Percentiles rank a stretch among this genome's conserved stretches.
phyloP scores from a whole-genome alignment of 2,329 filamentous ascomycete genomes.

The Rasamsonia emersonii region DNA sequence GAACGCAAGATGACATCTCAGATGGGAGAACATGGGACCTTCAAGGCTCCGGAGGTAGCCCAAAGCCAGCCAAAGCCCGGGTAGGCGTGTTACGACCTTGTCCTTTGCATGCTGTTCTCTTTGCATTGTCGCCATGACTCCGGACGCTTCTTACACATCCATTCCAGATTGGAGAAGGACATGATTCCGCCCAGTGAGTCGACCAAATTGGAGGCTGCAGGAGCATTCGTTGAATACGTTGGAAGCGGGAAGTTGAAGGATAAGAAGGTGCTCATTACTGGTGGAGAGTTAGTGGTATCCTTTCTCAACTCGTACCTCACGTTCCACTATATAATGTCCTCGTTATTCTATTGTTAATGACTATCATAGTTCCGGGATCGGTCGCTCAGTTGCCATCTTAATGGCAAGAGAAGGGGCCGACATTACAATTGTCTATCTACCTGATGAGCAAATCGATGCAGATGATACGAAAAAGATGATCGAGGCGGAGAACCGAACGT shows the following conservation, averaged over 20 bases:
- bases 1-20: slow-evolving; percentile 13
- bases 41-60: slow-evolving; percentile 14
- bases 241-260: slow-evolving; percentile 44
- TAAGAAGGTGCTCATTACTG: slow-evolving; percentile 47
- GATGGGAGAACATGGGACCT: slow-evolving; percentile 16
- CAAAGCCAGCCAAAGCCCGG: slow-evolving; percentile 21
- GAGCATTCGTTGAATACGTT: slow-evolving; percentile 26
- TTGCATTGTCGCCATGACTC: not conserved
- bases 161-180: slow-evolving; percentile 12
- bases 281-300: slow-evolving; percentile 42
- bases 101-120: no score
- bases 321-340: not conserved
- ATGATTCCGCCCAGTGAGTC: slow-evolving; percentile 25
- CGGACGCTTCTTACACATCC: not conserved
- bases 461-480: slow-evolving; percentile 46
- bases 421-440: slow-evolving; percentile 47
- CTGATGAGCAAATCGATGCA: slow-evolving; percentile 49
- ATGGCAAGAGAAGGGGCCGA: slow-evolving; percentile 53
- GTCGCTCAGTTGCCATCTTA: slow-evolving; percentile 46
- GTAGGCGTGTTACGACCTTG: slow-evolving; percentile 11
- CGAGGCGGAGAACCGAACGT: slow-evolving; percentile 42
- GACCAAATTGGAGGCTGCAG: slow-evolving; percentile 22
- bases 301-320: not conserved
- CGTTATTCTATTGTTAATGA: not conserved
- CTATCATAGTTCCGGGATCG: slow-evolving; percentile 43